Evolutionary conservation across 176 grass and related monocot genomes (phyloP).

Genomic region (Tuctoria greenei): DNA sequence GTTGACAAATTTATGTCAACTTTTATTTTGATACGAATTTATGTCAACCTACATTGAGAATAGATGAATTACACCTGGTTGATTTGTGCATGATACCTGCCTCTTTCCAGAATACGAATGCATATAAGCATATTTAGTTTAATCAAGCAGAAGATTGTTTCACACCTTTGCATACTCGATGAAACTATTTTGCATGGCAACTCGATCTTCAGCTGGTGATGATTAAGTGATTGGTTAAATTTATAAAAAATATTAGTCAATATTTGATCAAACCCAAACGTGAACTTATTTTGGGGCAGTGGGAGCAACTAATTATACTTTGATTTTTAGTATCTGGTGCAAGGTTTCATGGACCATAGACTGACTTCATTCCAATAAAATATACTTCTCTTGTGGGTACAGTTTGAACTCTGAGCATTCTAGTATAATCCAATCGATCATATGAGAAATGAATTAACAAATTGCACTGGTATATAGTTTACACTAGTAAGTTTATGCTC

Average conservation of each 20-base stretch:
- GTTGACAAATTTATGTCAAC: background rate
- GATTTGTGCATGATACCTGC: background rate
- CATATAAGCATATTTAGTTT: background rate
- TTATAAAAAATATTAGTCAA: too few species aligned
- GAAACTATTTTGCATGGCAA: background rate
- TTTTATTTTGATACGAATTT: too few species aligned
- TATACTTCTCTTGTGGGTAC: background rate
- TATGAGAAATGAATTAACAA: background rate
- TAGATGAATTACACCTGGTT: too few species aligned
- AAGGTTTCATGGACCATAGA: background rate
- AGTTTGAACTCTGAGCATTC: background rate
- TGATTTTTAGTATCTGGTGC: background rate
- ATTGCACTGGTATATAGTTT: background rate
- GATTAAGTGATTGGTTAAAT: background rate
- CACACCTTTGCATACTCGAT: too few species aligned
- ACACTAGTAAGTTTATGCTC: background rate
- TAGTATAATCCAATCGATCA: background rate
- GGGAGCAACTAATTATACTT: background rate
- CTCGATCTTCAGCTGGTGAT: background rate
- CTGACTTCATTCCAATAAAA: background rate
- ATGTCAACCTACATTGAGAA: too few species aligned
- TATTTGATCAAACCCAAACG: too few species aligned
- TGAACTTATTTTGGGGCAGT: too few species aligned
- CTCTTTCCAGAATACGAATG: background rate
- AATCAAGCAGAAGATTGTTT: background rate